These are phyloP conservation scores for Claviceps sorghi DNA, from an alignment of 2,329 filamentous ascomycete genomes.

Conservation along the genomic window DNA sequence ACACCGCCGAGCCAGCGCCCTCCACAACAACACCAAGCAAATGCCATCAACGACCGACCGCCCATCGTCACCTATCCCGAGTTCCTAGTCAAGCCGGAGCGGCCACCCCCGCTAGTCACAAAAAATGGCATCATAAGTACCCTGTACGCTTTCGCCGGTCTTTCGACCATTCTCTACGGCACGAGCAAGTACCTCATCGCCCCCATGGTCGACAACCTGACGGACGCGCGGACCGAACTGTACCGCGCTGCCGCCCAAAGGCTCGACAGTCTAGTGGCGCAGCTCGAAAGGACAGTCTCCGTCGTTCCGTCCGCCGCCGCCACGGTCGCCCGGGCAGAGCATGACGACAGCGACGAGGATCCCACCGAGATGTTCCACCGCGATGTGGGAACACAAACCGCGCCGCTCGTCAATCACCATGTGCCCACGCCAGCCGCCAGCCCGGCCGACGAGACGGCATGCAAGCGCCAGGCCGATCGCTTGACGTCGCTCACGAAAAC, in stretches of 20 bases:
- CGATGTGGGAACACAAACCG: conserved; percentile 61
- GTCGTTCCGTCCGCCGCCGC: conserved; percentile 32
- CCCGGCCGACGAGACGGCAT: conserved; percentile 11
- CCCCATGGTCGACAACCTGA: conserved; percentile 42
- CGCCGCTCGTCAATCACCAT: conserved; percentile 26
- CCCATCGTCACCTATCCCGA: conserved; percentile 59
- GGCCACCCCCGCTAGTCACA: conserved; percentile 48
- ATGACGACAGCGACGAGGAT: conserved; percentile 33
- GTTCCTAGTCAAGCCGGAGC: conserved; percentile 43
- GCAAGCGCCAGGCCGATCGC: conserved; percentile 26
- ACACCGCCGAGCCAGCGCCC: conserved; percentile 7
- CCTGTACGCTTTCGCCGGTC: conserved; percentile 40
- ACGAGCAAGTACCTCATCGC: conserved; percentile 53
- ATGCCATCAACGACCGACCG: conserved; percentile 27
- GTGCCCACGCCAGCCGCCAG: conserved; percentile 6
- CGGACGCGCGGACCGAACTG: conserved; percentile 37
- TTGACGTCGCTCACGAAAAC: conserved; percentile 28
- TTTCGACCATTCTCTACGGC: conserved; percentile 54
- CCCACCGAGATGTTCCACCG: conserved; percentile 71
- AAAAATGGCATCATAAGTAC: conserved; percentile 42
- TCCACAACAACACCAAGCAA: conserved; percentile 9
- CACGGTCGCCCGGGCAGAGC: conserved; percentile 6
- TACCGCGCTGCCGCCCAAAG: conserved; percentile 32
- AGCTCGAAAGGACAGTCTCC: conserved; percentile 44
- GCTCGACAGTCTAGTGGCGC: conserved; percentile 30